Evolutionary conservation across 352 stramenopile genomes (phyloP), one percentile per base, ranked within the genome.

Genomic region (Phytophthora meadii): DNA sequence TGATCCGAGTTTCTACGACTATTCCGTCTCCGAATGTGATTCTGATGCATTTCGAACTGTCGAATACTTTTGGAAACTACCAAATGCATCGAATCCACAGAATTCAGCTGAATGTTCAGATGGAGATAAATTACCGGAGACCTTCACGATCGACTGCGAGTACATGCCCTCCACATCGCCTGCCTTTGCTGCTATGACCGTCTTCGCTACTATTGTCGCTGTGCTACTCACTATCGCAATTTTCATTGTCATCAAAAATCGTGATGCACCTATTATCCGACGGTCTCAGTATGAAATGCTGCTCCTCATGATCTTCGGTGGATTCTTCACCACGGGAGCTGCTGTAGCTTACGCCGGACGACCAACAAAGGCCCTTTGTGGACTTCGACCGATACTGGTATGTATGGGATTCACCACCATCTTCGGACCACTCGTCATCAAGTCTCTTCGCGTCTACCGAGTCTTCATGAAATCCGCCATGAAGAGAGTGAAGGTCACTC

Each of bases 381-480:
- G 46, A 1, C 32, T 62, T 17, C 79, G 77, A 3, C 79, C 79
- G 0, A 34, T 82, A 0, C 28, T 83, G 3, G 15, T 79, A 2
- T 84, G 59, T 0, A 36, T 82, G 8, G 76, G 71, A 5, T 84
- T 84, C 60, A 82, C 79, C 3, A 68, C 72, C 12, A 73, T 81
- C 4, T 88, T 86, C 40, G 74, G 74, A 5, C 34, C 79, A 10
- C 54, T 88, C 2, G 34, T 84, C 12, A 70, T 82, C 5, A 88
- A 88, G 40, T 86, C 74, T 0, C 48, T 87, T 7, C 74, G 81
- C 0, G 81, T 90, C 0, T 90, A 90, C 55, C 73, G 79, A 5
- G 68, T 90, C 2, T 88, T 90, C 65, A 61, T 84, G 57, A 41
- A 44, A 11, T 70, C 63, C 3, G 54, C 72, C 5, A 71, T 88